phyloP scores from a whole-genome alignment of 306 rosid species.

The Glycine soja region DNA sequence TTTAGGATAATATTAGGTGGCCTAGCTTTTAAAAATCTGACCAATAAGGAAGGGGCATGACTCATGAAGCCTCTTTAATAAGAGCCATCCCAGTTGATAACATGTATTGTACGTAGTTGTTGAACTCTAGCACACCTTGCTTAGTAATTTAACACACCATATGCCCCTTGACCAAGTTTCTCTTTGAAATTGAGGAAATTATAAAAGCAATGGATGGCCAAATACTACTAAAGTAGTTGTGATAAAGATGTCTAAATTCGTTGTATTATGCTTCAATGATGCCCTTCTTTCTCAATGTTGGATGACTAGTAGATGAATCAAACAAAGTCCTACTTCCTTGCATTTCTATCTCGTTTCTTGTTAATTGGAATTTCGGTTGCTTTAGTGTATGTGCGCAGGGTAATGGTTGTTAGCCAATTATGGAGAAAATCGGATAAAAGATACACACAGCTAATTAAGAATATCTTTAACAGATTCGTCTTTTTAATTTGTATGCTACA shows the following conservation, averaged over 20 bases:
- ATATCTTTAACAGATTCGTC: constrained; percentile 63
- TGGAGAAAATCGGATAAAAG: constrained; percentile 52
- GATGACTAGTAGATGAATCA: constrained; percentile 29
- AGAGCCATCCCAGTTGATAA: constrained; percentile 34
- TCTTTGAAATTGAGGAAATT: constrained; percentile 7
- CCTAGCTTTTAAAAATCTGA: constrained; percentile 42
- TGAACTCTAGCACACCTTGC: constrained; percentile 44
- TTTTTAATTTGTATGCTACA: constrained; percentile 25
- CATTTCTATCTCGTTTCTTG: constrained; percentile 19
- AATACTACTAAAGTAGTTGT: constrained; percentile 26
- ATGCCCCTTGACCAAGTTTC: constrained; percentile 32
- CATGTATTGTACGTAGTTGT: constrained; percentile 13
- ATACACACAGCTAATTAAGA: constrained; percentile 66
- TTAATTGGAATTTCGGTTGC: constrained; percentile 4
- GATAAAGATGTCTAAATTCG: constrained; percentile 19
- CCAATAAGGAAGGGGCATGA: constrained; percentile 37
- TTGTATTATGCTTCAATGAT: constrained; percentile 37
- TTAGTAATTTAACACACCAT: constrained; percentile 27
- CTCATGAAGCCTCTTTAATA: constrained; percentile 37
- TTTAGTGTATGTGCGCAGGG: constrained; percentile 24
- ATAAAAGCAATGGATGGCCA: constrained; percentile 33
- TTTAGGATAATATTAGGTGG: constrained; percentile 61
- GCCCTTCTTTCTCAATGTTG: constrained; percentile 23
- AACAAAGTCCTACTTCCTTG: constrained; percentile 44
- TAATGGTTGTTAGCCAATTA: constrained; percentile 43